phyloP scores from a whole-genome alignment of 1,139 yeast genomes.

The Suzukiozyma palmioleophila region DNA sequence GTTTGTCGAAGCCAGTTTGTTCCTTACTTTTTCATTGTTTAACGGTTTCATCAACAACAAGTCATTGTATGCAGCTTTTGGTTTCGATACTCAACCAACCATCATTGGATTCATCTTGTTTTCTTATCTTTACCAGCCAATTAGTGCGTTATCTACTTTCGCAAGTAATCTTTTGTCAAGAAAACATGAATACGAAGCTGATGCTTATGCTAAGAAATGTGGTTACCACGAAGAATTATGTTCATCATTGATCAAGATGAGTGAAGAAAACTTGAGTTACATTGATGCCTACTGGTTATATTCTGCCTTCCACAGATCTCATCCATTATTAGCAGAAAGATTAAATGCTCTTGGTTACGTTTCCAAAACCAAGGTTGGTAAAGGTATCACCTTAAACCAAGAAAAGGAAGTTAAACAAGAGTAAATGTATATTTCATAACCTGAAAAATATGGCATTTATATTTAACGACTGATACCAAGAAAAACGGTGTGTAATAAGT shows the following conservation, averaged over 20 bases:
- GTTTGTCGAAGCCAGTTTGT: slow-evolving; percentile 60
- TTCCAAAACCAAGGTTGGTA: slow-evolving; percentile 42
- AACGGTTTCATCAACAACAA: slow-evolving; percentile 74
- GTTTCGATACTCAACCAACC: slow-evolving; percentile 67
- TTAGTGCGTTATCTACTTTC: slow-evolving; percentile 67
- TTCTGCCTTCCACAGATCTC: slow-evolving; percentile 85
- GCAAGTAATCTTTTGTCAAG: slow-evolving; percentile 68
- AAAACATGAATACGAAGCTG: slow-evolving; percentile 91
- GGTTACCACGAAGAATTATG: slow-evolving; percentile 71
- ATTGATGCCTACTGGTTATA: slow-evolving; percentile 87
- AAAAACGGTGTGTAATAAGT: too few species aligned
- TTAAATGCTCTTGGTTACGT: slow-evolving; percentile 62
- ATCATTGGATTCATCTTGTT: slow-evolving; percentile 77
- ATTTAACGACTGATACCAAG: too few species aligned
- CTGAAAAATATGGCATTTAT: too few species aligned
- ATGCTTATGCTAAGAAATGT: slow-evolving; percentile 69
- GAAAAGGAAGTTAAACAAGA: background rate
- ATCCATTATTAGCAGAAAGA: slow-evolving; percentile 89
- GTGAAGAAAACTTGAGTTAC: slow-evolving; percentile 74
- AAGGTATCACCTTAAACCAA: slow-evolving; percentile 9
- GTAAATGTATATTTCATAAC: too few species aligned
- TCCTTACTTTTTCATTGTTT: slow-evolving; percentile 64
- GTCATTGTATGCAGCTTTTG: slow-evolving; percentile 75
- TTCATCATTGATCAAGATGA: slow-evolving; percentile 67
- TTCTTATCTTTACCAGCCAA: slow-evolving; percentile 70